Conservation (phyloP, 2,329 filamentous ascomycete genomes). For the Mycocentrospora acerina region DNA sequence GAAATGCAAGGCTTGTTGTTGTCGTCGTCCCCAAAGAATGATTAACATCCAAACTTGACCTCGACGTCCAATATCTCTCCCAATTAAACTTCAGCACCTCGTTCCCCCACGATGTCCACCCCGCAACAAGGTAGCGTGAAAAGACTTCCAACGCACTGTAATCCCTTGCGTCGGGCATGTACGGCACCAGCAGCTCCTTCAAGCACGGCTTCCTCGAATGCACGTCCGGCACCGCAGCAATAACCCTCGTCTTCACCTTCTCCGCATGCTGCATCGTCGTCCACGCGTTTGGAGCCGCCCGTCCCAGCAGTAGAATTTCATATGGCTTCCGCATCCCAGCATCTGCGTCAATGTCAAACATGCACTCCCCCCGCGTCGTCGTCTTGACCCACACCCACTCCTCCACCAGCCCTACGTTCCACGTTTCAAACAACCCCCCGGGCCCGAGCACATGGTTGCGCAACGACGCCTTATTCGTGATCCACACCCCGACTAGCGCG, state of each 20-base stretch:
- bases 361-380: conserved; percentile 64
- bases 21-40: too few species aligned
- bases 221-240: conserved; percentile 71
- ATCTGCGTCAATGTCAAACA: conserved; percentile 62
- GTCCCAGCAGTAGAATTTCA: conserved; percentile 69
- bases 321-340: conserved; percentile 72
- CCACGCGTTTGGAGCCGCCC: conserved; percentile 28
- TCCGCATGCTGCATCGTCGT: conserved; percentile 24
- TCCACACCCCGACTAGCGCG: conserved; percentile 68
- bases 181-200: conserved; percentile 58
- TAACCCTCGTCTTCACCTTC: conserved; percentile 54
- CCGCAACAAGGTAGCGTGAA: conserved; percentile 69
- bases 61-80: conserved; percentile 55
- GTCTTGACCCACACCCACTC: conserved; percentile 83
- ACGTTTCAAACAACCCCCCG: conserved; percentile 63
- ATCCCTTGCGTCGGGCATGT: conserved; percentile 49
- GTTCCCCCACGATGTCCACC: conserved; percentile 80
- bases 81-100: conserved; percentile 71
- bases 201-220: conserved; percentile 80
- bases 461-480: conserved; percentile 69
- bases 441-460: conserved; percentile 57
- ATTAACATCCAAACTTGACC: too few species aligned
- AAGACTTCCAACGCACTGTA: conserved; percentile 73
- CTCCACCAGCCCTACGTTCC: conserved; percentile 65
- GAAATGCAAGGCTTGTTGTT: too few species aligned